Conservation (phyloP, 2,329 filamentous ascomycete genomes). For the Aureobasidium zeae region DNA sequence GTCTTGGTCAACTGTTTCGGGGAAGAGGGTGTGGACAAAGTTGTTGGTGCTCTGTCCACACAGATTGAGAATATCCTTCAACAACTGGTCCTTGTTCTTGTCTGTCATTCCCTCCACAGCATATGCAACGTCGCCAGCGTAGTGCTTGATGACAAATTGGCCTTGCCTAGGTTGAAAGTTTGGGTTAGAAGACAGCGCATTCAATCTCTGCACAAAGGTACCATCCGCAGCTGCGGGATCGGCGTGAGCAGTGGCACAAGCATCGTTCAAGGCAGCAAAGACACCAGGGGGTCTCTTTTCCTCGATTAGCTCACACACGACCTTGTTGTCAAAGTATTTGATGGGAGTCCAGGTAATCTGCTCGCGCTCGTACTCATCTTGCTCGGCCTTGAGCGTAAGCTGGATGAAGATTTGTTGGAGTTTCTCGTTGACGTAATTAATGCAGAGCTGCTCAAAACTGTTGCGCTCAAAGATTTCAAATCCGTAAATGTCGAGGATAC, state of each 20-base stretch:
- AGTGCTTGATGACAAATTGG: slow-evolving; percentile 97
- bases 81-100: slow-evolving; percentile 96
- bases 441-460: slow-evolving; percentile 97
- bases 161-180: slow-evolving; percentile 89
- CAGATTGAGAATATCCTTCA: slow-evolving; percentile 87
- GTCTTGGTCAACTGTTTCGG: slow-evolving; percentile 86
- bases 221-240: slow-evolving; percentile 90
- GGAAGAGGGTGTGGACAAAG: slow-evolving; percentile 85
- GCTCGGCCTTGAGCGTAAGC: slow-evolving; percentile 88
- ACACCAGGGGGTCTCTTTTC: slow-evolving; percentile 81
- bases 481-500: slow-evolving; percentile 96
- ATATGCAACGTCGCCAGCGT: slow-evolving; percentile 93
- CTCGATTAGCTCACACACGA: slow-evolving; percentile 95
- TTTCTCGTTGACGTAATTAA: slow-evolving; percentile 99
- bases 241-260: slow-evolving; percentile 94
- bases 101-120: slow-evolving; percentile 95
- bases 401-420: slow-evolving; percentile 99
- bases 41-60: slow-evolving; percentile 73
- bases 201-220: slow-evolving; percentile 89
- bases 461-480: slow-evolving; percentile 99
- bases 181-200: slow-evolving; percentile 74
- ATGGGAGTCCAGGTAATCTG: slow-evolving; percentile 99
- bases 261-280: slow-evolving; percentile 93
- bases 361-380: slow-evolving; percentile 92
- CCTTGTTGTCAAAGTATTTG: slow-evolving; percentile 99